Evolutionary conservation across 352 stramenopile species (phyloP).

Genomic region (Pythium brachiatum): DNA sequence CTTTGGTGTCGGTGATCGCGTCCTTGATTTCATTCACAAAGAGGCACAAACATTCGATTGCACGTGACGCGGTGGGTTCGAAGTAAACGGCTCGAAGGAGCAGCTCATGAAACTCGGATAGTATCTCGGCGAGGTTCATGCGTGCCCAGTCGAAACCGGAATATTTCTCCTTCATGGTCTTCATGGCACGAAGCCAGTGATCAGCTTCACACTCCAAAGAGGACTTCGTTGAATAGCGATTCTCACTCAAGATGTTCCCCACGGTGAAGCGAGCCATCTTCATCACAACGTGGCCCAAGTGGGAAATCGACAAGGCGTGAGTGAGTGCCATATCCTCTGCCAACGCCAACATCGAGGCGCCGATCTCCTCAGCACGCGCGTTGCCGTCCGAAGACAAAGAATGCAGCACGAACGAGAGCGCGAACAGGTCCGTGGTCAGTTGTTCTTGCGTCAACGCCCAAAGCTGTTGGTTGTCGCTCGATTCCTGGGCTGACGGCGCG

Average conservation of each 20-base stretch:
- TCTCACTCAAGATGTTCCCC: slow-evolving; percentile 41
- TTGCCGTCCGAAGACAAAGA: neutral
- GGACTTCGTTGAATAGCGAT: neutral
- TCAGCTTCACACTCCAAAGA: slow-evolving; percentile 4
- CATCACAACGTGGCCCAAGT: slow-evolving; percentile 57
- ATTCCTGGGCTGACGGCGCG: neutral
- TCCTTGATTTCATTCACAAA: slow-evolving; percentile 54
- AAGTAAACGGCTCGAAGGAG: slow-evolving; percentile 40
- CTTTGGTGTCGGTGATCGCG: slow-evolving; percentile 28
- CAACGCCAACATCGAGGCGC: slow-evolving; percentile 38
- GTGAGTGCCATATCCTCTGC: slow-evolving; percentile 46
- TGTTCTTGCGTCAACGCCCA: slow-evolving; percentile 40
- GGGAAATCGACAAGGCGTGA: slow-evolving; percentile 42
- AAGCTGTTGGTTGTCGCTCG: neutral
- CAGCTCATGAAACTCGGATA: slow-evolving; percentile 60
- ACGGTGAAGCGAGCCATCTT: slow-evolving; percentile 72
- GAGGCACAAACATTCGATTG: slow-evolving; percentile 62
- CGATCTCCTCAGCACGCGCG: slow-evolving; percentile 26
- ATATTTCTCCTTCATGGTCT: slow-evolving; percentile 67
- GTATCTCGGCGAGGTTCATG: slow-evolving; percentile 60
- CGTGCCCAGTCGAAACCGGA: slow-evolving; percentile 57
- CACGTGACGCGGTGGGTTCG: slow-evolving; percentile 41
- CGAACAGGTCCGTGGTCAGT: slow-evolving; percentile 68
- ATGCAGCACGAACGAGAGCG: slow-evolving; percentile 59
- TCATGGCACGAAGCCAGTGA: slow-evolving; percentile 44